phyloP scores from a whole-genome alignment of 129 eudicot species.

The Cynara cardunculus region DNA sequence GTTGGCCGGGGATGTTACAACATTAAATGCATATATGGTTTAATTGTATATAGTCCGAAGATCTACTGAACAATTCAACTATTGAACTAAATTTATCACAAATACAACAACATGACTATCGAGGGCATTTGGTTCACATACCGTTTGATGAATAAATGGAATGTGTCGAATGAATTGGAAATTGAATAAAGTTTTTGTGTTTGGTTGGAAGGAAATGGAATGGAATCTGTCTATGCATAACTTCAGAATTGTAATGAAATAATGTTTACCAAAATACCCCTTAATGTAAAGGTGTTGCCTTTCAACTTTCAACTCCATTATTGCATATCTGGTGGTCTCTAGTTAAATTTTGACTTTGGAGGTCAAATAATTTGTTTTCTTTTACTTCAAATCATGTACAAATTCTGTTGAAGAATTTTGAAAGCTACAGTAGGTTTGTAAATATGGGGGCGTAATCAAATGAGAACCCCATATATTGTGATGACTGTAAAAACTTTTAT shows the following conservation, averaged over 20 bases:
- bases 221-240: too few species aligned
- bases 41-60: neutral
- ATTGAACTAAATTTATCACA: neutral
- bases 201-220: neutral
- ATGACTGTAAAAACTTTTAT: too few species aligned
- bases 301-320: neutral
- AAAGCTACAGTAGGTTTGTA: neutral
- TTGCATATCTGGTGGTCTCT: neutral
- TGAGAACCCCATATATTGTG: too few species aligned
- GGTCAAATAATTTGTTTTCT: neutral
- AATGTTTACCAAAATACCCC: neutral
- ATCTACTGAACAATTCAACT: neutral
- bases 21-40: neutral
- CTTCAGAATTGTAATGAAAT: neutral
- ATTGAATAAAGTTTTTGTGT: neutral
- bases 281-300: neutral
- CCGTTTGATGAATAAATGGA: neutral
- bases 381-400: neutral
- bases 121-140: neutral
- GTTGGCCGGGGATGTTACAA: neutral
- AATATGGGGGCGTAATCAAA: too few species aligned
- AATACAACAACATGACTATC: neutral
- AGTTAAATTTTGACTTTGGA: constrained; percentile 1
- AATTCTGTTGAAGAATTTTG: neutral
- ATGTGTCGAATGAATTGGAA: too few species aligned